Conservation (phyloP, 768 basidiomycete genomes). For the Kwoniella mangroviensis region DNA sequence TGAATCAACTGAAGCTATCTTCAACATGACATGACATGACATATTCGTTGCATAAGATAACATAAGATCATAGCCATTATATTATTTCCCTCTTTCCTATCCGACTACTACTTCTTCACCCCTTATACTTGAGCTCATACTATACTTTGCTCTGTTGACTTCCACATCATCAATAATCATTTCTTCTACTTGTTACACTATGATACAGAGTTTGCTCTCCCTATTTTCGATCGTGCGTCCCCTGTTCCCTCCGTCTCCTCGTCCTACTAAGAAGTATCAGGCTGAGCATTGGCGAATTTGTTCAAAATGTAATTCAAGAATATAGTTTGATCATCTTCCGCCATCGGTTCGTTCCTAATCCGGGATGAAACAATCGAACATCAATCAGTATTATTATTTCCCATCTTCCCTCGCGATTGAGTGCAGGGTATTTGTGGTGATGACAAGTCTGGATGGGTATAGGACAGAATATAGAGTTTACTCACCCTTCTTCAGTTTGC, state of each 20-base stretch:
- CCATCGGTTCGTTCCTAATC: constrained; percentile 31
- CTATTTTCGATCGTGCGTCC: too few relatives aligned
- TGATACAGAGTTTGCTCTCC: too few relatives aligned
- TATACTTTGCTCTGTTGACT: background rate
- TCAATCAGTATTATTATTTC: too few relatives aligned
- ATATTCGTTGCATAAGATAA: background rate
- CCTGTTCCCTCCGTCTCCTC: too few relatives aligned
- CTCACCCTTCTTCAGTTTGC: constrained; percentile 51
- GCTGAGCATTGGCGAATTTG: constrained; percentile 53
- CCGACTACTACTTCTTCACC: background rate
- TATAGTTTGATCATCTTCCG: constrained; percentile 51
- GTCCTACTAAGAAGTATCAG: constrained; percentile 36
- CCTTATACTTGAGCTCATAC: background rate
- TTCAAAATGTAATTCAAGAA: constrained; percentile 56
- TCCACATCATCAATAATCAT: background rate
- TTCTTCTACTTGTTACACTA: background rate
- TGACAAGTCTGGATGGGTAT: background rate
- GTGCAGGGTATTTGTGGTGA: too few relatives aligned
- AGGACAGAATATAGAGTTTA: background rate
- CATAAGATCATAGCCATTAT: background rate
- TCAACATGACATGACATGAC: background rate
- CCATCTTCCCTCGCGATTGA: too few relatives aligned
- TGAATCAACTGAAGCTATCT: background rate
- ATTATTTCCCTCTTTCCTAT: background rate
- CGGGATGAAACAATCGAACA: too few relatives aligned